Evolutionary conservation across 2,329 filamentous ascomycete species (phyloP).

Genomic region (Endoconidiophora polonica): DNA sequence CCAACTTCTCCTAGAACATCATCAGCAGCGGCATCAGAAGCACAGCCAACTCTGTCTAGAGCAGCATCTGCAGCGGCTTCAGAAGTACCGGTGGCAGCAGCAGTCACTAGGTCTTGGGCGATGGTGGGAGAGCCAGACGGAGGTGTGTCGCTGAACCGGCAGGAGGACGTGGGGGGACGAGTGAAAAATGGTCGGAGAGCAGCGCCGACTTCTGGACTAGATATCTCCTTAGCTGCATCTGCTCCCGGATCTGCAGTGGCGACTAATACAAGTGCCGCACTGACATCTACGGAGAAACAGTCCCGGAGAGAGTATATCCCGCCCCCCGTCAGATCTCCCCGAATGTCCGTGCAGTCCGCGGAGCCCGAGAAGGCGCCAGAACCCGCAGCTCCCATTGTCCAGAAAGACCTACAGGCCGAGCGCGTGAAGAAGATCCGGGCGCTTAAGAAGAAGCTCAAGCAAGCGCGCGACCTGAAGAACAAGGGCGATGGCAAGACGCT

Average conservation of each 20-base stretch:
- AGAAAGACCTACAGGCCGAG: conserved; percentile 1
- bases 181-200: not conserved
- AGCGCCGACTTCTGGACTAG: not conserved
- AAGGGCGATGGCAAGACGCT: conserved; percentile 73
- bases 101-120: not conserved
- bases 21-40: not conserved
- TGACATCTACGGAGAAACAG: not conserved
- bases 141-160: not conserved
- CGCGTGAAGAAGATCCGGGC: conserved; percentile 86
- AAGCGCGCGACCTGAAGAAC: conserved; percentile 74
- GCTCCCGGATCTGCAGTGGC: no score
- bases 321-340: not conserved
- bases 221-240: no score
- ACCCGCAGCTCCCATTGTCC: not conserved
- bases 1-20: not conserved
- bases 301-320: not conserved
- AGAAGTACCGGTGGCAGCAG: not conserved
- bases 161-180: not conserved
- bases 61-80: not conserved
- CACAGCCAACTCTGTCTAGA: not conserved
- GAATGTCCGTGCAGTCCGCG: not conserved
- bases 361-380: not conserved
- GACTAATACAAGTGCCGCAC: no score
- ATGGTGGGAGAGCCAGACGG: not conserved
- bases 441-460: conserved; percentile 84